A percentile compares a stretch with the other conserved stretches of the same genome.
Evolutionary conservation across 2,329 filamentous ascomycete species (phyloP).

Genomic region (Alternaria brassicicola): DNA sequence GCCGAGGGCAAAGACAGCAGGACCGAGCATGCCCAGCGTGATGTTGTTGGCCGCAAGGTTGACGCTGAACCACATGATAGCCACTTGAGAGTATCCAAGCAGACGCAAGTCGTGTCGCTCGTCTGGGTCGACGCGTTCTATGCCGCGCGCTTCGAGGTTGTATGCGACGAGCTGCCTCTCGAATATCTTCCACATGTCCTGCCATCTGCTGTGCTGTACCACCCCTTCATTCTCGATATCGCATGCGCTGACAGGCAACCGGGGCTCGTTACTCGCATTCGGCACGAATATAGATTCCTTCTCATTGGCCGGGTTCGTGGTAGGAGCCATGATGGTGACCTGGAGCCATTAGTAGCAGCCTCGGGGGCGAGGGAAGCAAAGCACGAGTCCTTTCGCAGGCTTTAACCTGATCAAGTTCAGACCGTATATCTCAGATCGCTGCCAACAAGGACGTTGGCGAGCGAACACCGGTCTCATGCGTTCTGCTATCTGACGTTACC

Average conservation of each 20-base stretch:
- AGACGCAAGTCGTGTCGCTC: slow-evolving; percentile 60
- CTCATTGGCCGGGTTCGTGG: slow-evolving; percentile 10
- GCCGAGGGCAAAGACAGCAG: slow-evolving; percentile 63
- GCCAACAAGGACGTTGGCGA: slow-evolving; percentile 6
- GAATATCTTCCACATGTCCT: slow-evolving; percentile 39
- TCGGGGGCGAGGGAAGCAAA: slow-evolving; percentile 35
- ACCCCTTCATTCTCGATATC: neutral
- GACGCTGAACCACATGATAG: slow-evolving; percentile 66
- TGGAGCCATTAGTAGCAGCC: slow-evolving; percentile 45
- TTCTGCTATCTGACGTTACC: slow-evolving; percentile 42
- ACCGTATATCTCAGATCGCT: slow-evolving; percentile 61
- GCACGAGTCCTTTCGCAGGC: slow-evolving; percentile 62
- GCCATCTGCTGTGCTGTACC: slow-evolving; percentile 17
- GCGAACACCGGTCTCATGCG: slow-evolving; percentile 50
- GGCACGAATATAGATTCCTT: slow-evolving; percentile 29
- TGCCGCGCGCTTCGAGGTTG: slow-evolving; percentile 66
- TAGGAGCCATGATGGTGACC: slow-evolving; percentile 34
- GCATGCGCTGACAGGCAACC: slow-evolving; percentile 27
- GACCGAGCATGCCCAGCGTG: slow-evolving; percentile 68
- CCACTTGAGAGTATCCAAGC: slow-evolving; percentile 62
- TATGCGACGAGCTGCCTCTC: slow-evolving; percentile 55
- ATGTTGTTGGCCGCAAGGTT: slow-evolving; percentile 69
- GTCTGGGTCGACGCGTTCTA: slow-evolving; percentile 61
- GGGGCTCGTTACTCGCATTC: slow-evolving; percentile 15
- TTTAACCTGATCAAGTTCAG: slow-evolving; percentile 61